These are phyloP conservation scores for Claviceps arundinis DNA, from an alignment of 2,329 filamentous ascomycete genomes.

Conservation along the genomic window DNA sequence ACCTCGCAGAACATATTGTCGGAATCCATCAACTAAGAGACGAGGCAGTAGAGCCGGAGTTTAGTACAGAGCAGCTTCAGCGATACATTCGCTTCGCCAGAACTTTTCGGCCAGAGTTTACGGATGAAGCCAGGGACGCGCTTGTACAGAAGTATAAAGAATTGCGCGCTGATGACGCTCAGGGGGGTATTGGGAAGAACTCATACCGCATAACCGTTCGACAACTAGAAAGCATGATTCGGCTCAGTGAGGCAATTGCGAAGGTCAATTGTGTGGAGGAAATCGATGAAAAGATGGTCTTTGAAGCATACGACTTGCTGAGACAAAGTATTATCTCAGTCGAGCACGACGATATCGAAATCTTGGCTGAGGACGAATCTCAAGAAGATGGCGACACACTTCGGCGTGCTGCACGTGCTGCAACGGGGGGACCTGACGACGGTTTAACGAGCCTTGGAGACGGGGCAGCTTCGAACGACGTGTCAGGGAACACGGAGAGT, in stretches of 20 bases:
- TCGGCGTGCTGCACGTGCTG: conserved; percentile 24
- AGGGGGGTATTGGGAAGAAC: conserved; percentile 86
- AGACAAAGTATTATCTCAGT: conserved; percentile 94
- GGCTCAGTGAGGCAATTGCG: conserved; percentile 91
- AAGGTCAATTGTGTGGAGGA: conserved; percentile 95
- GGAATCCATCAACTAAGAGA: conserved; percentile 86
- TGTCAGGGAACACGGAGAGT: conserved; percentile 11
- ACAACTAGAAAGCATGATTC: conserved; percentile 91
- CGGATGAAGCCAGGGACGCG: conserved; percentile 68
- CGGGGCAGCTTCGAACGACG: conserved; percentile 22
- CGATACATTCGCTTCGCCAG: conserved; percentile 93
- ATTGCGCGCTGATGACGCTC: conserved; percentile 80
- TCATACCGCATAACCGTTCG: conserved; percentile 95
- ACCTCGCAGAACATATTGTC: conserved; percentile 89
- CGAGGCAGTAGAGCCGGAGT: conserved; percentile 80
- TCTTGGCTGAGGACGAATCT: conserved; percentile 61
- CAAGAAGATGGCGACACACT: conserved; percentile 33
- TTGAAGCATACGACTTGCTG: conserved; percentile 83
- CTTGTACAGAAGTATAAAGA: conserved; percentile 94
- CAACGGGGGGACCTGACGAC: conserved; percentile 31
- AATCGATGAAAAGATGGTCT: conserved; percentile 70
- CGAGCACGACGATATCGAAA: conserved; percentile 92
- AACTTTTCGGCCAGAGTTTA: conserved; percentile 90
- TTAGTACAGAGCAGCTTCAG: conserved; percentile 91
- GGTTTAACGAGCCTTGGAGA: conserved; percentile 27